phyloP scores from a whole-genome alignment of 768 basidiomycete genomes.

The Boletus rubroflammeus region DNA sequence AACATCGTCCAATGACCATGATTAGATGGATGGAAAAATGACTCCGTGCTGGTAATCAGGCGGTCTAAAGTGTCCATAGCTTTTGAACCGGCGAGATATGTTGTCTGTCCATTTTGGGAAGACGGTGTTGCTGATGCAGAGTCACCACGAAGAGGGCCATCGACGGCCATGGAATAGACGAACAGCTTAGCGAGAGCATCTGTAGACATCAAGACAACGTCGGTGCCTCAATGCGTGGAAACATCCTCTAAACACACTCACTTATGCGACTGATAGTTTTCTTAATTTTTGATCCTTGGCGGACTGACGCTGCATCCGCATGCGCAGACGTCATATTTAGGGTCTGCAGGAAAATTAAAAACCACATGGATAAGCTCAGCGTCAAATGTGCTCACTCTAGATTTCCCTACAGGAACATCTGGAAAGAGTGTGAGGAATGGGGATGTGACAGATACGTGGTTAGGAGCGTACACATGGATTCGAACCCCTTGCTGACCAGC shows the following conservation, averaged over 20 bases:
- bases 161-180: conserved; percentile 86
- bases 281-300: conserved; percentile 60
- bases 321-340: conserved; percentile 63
- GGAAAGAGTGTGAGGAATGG: conserved; percentile 37
- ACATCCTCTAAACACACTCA: conserved; percentile 23
- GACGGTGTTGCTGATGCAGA: conserved; percentile 59
- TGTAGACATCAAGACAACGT: conserved; percentile 28
- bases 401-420: conserved; percentile 53
- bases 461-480: conserved; percentile 62
- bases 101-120: conserved; percentile 47
- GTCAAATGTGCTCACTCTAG: conserved; percentile 44
- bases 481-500: conserved; percentile 77
- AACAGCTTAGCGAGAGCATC: conserved; percentile 81
- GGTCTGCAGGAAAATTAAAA: conserved; percentile 38
- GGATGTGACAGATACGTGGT: not conserved
- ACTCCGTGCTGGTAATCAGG: conserved; percentile 87
- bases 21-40: conserved; percentile 95
- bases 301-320: conserved; percentile 62
- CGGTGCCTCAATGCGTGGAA: not conserved
- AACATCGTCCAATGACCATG: conserved; percentile 73
- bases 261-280: conserved; percentile 63
- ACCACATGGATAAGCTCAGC: not conserved
- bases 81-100: conserved; percentile 77
- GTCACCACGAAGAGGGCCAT: conserved; percentile 56
- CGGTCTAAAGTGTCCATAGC: conserved; percentile 86